phyloP scores from a whole-genome alignment of 1,139 yeast species.

The Diutina catenulata region DNA sequence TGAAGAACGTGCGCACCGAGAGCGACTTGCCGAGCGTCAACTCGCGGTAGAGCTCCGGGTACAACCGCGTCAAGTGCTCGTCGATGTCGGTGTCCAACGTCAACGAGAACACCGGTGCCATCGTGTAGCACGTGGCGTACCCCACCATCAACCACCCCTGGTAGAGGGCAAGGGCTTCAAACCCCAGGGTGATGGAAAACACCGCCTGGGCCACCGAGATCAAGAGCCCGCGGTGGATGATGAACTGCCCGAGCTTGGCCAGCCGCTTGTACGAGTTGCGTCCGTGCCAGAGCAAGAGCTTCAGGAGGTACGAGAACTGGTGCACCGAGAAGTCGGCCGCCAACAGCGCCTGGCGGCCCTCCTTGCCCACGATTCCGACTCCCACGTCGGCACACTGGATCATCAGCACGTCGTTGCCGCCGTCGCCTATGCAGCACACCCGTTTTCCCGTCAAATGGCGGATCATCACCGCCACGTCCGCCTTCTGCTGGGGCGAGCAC shows the following conservation, averaged over 20 bases:
- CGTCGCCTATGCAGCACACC: constrained; percentile 97
- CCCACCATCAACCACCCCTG: constrained; percentile 99
- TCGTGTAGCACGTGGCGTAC: constrained; percentile 90
- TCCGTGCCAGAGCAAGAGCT: constrained; percentile 92
- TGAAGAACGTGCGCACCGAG: constrained; percentile 77
- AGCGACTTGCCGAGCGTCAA: constrained; percentile 79
- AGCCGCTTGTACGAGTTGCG: constrained; percentile 92
- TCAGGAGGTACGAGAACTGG: constrained; percentile 82
- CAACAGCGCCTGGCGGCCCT: constrained; percentile 92
- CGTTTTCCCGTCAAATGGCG: constrained; percentile 72
- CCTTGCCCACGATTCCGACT: constrained; percentile 97
- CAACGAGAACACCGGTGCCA: constrained; percentile 95
- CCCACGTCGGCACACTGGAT: constrained; percentile 98
- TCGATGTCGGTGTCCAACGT: constrained; percentile 88
- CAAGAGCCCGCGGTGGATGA: constrained; percentile 89
- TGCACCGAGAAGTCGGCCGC: constrained; percentile 95
- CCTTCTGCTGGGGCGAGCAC: constrained; percentile 98
- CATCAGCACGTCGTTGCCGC: constrained; percentile 99
- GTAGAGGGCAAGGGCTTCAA: constrained; percentile 88
- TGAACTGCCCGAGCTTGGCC: constrained; percentile 89
- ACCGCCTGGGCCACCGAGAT: constrained; percentile 97
- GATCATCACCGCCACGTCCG: constrained; percentile 80
- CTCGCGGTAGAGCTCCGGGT: constrained; percentile 92
- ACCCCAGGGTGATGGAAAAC: constrained; percentile 71
- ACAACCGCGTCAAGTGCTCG: constrained; percentile 76